These are phyloP conservation scores for Trypanosoma mega DNA, from an alignment of 208 protist genomes.

Conservation along the genomic window DNA sequence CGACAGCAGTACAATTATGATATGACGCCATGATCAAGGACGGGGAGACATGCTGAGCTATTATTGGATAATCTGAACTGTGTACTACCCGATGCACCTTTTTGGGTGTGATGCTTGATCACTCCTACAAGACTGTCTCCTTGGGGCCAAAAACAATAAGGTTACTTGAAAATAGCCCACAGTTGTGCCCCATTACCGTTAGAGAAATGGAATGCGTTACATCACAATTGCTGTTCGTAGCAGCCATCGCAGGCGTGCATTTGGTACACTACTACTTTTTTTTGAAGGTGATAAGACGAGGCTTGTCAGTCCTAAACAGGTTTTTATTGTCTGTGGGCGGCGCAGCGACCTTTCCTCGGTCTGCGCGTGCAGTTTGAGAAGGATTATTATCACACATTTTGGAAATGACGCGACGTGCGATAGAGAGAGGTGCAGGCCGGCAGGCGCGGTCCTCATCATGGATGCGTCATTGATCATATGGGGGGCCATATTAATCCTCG, in stretches of 20 bases:
- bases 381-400: neutral
- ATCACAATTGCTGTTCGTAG: neutral
- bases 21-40: neutral
- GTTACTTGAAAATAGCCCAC: neutral
- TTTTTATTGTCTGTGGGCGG: neutral
- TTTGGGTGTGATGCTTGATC: neutral
- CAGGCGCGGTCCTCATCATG: conserved; percentile 10
- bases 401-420: no score
- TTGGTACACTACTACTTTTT: neutral
- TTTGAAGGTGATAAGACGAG: neutral
- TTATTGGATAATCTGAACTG: neutral
- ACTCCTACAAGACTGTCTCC: neutral
- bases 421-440: no score
- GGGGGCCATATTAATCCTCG: conserved; percentile 11
- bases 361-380: neutral
- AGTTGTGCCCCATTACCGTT: neutral
- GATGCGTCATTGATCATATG: conserved; percentile 19
- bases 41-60: neutral
- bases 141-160: neutral
- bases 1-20: neutral
- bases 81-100: neutral
- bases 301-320: neutral
- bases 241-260: conserved; percentile 1
- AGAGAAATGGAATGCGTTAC: neutral
- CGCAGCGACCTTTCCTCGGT: neutral